phyloP scores from a whole-genome alignment of 2,329 filamentous ascomycete genomes.

The Paraphaeosphaeria sporulosa region DNA sequence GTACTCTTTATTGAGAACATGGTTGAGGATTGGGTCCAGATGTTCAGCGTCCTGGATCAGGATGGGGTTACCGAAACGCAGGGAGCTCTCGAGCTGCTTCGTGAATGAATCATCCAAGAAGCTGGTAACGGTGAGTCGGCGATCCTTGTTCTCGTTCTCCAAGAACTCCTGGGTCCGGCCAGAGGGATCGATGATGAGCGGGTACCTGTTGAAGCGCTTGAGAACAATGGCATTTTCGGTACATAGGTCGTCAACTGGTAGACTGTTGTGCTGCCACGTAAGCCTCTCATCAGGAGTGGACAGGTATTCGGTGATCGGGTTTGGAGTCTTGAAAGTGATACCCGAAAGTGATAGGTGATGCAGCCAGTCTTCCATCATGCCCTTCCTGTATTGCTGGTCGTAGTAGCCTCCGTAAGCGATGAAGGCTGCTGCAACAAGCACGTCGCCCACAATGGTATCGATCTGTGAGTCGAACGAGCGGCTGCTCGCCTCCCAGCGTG shows the following conservation, averaged over 20 bases:
- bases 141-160: conserved; percentile 91
- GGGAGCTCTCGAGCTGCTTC: conserved; percentile 94
- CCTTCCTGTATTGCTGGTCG: conserved; percentile 96
- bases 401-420: conserved; percentile 96
- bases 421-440: conserved; percentile 95
- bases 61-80: conserved; percentile 98
- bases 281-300: conserved; percentile 96
- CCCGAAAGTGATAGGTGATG: conserved; percentile 93
- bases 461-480: conserved; percentile 99
- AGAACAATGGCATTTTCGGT: conserved; percentile 98
- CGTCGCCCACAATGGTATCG: conserved; percentile 92
- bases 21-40: conserved; percentile 94
- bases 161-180: conserved; percentile 94
- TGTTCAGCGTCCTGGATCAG: conserved; percentile 98
- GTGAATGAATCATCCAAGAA: conserved; percentile 98
- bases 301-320: conserved; percentile 93
- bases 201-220: conserved; percentile 97
- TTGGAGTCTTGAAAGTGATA: conserved; percentile 89
- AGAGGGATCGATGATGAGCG: conserved; percentile 96
- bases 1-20: conserved; percentile 99
- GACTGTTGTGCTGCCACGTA: conserved; percentile 90
- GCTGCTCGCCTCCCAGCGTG: conserved; percentile 95
- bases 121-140: conserved; percentile 93
- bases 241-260: conserved; percentile 96
- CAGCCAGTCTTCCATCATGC: conserved; percentile 97